Conservation (phyloP, 768 basidiomycete species). For the Boletus subcaerulescens region DNA sequence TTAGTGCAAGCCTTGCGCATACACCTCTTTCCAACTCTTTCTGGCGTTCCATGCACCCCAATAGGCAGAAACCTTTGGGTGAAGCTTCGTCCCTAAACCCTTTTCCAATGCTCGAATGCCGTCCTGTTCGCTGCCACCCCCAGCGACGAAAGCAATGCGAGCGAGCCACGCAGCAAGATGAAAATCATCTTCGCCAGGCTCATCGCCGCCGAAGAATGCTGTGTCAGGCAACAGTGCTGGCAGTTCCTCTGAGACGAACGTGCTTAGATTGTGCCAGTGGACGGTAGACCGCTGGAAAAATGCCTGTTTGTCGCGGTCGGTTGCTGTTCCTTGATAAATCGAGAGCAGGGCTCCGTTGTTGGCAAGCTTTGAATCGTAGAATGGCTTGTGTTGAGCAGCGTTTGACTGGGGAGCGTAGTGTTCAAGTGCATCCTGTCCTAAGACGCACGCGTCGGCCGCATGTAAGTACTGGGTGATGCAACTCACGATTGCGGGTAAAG, state of each 20-base stretch:
- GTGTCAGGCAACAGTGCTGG: conserved; percentile 38
- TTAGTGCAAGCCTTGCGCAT: conserved; percentile 44
- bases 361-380: conserved; percentile 43
- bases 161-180: conserved; percentile 54
- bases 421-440: conserved; percentile 44
- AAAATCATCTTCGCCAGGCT: conserved; percentile 53
- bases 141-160: conserved; percentile 39
- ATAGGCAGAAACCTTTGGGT: conserved; percentile 39
- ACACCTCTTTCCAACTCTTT: conserved; percentile 46
- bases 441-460: not conserved
- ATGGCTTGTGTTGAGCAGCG: conserved; percentile 36
- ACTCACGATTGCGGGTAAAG: conserved; percentile 43
- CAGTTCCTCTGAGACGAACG: conserved; percentile 40
- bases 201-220: conserved; percentile 47
- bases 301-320: conserved; percentile 32
- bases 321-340: conserved; percentile 39
- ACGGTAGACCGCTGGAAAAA: conserved; percentile 40
- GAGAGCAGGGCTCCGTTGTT: conserved; percentile 40
- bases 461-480: not conserved
- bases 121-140: conserved; percentile 36
- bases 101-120: conserved; percentile 39
- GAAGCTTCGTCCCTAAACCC: conserved; percentile 36
- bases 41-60: conserved; percentile 44
- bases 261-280: conserved; percentile 38
- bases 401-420: conserved; percentile 34